Percentiles rank a stretch among this genome's conserved stretches.
Conservation (phyloP, 345 rosid species). For the Punica granatum region DNA sequence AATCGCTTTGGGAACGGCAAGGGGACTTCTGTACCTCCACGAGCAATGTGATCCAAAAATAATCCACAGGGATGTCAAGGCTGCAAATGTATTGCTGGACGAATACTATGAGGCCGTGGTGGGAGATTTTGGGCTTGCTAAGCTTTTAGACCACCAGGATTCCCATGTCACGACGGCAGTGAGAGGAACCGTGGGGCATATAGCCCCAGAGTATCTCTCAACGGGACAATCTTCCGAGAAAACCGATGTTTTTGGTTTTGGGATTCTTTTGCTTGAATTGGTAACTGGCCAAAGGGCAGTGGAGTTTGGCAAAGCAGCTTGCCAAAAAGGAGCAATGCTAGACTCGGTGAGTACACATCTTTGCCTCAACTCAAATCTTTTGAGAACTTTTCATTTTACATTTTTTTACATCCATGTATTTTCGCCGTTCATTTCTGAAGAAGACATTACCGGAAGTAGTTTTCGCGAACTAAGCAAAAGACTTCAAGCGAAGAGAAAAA, state of each 20-base stretch:
- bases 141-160: conserved; percentile 91
- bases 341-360: conserved; percentile 60
- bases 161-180: conserved; percentile 98
- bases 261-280: conserved; percentile 85
- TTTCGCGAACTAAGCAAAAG: too few relatives aligned
- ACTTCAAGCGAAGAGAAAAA: too few relatives aligned
- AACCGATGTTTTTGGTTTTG: conserved; percentile 94
- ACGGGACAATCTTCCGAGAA: conserved; percentile 97
- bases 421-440: not conserved
- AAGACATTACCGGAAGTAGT: too few relatives aligned
- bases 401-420: not conserved
- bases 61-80: conserved; percentile 94
- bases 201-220: conserved; percentile 94
- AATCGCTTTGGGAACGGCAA: conserved; percentile 82
- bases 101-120: conserved; percentile 91
- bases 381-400: not conserved
- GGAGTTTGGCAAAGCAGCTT: conserved; percentile 87
- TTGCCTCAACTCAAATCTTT: not conserved
- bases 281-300: conserved; percentile 90
- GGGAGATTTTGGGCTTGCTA: conserved; percentile 93
- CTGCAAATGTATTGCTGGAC: conserved; percentile 88
- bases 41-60: conserved; percentile 98
- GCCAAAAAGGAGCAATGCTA: conserved; percentile 89
- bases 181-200: conserved; percentile 94
- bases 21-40: conserved; percentile 87